phyloP scores from a whole-genome alignment of 2,329 filamentous ascomycete species.

The Calonectria honghensis region DNA sequence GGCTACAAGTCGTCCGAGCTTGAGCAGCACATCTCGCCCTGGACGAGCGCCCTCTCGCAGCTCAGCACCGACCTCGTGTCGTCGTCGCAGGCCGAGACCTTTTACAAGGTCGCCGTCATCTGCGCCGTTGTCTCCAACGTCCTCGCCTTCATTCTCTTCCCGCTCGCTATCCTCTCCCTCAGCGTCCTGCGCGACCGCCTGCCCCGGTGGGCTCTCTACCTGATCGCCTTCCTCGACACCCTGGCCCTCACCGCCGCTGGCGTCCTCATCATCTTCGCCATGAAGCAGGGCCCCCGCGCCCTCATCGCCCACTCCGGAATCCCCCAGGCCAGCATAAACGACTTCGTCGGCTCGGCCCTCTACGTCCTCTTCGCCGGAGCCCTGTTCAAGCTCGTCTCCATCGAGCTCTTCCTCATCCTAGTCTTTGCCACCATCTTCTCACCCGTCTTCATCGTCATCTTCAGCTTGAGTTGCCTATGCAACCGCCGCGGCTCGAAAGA shows the following conservation, averaged over 20 bases:
- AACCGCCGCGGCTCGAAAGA: slow-evolving; percentile 3
- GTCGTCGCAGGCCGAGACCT: slow-evolving; percentile 26
- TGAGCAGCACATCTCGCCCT: slow-evolving; percentile 27
- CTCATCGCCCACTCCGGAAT: slow-evolving; percentile 41
- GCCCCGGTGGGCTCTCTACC: slow-evolving; percentile 42
- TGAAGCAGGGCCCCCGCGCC: slow-evolving; percentile 43
- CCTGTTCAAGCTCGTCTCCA: slow-evolving; percentile 44
- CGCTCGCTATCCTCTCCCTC: slow-evolving; percentile 40
- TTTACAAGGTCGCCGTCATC: slow-evolving; percentile 38
- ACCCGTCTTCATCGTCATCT: slow-evolving; percentile 35
- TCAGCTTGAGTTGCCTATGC: slow-evolving; percentile 27
- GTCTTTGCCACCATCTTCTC: slow-evolving; percentile 35
- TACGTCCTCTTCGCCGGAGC: slow-evolving; percentile 42
- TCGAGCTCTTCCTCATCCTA: slow-evolving; percentile 41
- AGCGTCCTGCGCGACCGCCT: slow-evolving; percentile 25
- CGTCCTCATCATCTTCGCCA: slow-evolving; percentile 41
- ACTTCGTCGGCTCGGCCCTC: slow-evolving; percentile 38
- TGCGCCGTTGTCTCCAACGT: slow-evolving; percentile 36
- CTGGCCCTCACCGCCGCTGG: slow-evolving; percentile 36
- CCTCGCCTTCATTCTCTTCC: slow-evolving; percentile 39
- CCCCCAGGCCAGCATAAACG: slow-evolving; percentile 35
- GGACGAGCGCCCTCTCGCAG: slow-evolving; percentile 38
- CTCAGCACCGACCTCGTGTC: slow-evolving; percentile 34
- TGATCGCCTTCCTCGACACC: slow-evolving; percentile 37
- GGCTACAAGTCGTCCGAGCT: slow-evolving; percentile 17